Evolutionary conservation across 2,329 filamentous ascomycete genomes (phyloP).

Genomic region (Fusarium sacchari): DNA sequence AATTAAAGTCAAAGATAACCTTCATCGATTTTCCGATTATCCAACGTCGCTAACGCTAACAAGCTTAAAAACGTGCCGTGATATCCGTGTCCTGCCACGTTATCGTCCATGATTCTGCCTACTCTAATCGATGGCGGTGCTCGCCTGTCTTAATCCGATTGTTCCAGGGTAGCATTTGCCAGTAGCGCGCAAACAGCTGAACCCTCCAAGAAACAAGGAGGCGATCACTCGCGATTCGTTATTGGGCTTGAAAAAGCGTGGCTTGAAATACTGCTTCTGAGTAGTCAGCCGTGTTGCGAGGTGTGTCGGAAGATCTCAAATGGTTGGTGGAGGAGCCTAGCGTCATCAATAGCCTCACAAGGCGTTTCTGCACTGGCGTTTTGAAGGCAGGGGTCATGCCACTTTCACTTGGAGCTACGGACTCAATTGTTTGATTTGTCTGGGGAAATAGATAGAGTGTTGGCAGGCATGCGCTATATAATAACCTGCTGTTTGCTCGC

Average conservation of each 20-base stretch:
- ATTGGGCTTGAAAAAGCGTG: neutral
- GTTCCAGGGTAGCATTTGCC: accelerated
- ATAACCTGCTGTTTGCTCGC: accelerated
- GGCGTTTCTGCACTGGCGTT: neutral
- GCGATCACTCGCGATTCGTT: accelerated
- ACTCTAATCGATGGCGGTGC: accelerated
- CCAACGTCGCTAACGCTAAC: accelerated
- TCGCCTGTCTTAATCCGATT: neutral
- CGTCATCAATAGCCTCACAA: neutral
- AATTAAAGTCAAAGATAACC: neutral
- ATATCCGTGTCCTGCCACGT: neutral
- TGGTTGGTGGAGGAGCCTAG: neutral
- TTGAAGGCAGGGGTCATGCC: neutral
- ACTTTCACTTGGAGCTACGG: neutral
- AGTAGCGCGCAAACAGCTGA: neutral
- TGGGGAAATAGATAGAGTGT: no score
- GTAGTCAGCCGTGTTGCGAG: neutral
- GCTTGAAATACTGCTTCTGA: neutral
- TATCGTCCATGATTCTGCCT: neutral
- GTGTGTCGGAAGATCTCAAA: accelerated
- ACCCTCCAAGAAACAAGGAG: accelerated
- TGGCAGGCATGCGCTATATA: neutral
- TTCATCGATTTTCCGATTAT: neutral
- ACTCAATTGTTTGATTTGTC: neutral
- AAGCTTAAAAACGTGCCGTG: neutral